Evolutionary conservation across 345 rosid species (phyloP).

Genomic region (Eucalyptus melliodora): DNA sequence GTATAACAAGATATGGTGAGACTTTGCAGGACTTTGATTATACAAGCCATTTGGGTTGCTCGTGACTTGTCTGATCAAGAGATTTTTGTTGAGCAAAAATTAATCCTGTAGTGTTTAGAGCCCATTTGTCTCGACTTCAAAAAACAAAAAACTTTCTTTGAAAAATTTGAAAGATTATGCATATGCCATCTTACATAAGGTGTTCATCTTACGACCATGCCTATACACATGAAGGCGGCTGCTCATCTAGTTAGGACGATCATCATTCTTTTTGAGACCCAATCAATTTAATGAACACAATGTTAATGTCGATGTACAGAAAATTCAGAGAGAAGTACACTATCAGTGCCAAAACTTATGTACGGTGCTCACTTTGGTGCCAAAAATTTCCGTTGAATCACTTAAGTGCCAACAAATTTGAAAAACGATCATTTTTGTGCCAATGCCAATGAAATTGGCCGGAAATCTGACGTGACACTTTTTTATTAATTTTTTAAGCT

Average conservation of each 20-base stretch:
- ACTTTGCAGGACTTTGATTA: background rate
- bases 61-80: background rate
- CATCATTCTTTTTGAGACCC: background rate
- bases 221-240: background rate
- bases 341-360: no score
- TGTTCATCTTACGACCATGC: background rate
- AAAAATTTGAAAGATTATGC: background rate
- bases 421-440: accelerated
- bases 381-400: no score
- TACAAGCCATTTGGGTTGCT: background rate
- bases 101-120: background rate
- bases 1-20: background rate
- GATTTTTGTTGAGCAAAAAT: background rate
- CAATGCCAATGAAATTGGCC: no score
- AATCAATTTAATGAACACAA: background rate
- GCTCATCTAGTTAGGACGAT: background rate
- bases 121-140: background rate
- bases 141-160: background rate
- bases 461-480: accelerated
- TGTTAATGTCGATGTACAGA: background rate
- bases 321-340: background rate
- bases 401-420: no score
- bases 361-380: no score
- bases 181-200: background rate
- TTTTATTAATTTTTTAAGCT: no score